These are phyloP conservation scores for Psilocybe cubensis DNA, from an alignment of 768 basidiomycete species.

Conservation along the genomic window DNA sequence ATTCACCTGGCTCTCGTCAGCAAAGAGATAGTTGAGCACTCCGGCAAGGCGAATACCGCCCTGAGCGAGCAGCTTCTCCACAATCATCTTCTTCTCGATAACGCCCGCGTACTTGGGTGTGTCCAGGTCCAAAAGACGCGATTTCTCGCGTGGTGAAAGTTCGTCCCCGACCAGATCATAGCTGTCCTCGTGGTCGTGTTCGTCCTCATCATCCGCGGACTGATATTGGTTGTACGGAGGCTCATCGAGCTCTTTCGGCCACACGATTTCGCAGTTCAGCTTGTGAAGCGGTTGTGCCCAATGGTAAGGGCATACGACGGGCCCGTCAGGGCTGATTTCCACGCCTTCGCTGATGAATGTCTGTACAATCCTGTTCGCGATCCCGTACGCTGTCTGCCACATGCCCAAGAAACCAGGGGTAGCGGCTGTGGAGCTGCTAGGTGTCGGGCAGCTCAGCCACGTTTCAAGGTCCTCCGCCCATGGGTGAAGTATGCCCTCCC, in stretches of 20 bases:
- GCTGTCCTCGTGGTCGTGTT: constrained; percentile 17
- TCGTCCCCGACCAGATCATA: constrained; percentile 13
- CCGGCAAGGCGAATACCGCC: constrained; percentile 86
- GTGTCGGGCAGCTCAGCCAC: constrained; percentile 75
- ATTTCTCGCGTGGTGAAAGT: background rate
- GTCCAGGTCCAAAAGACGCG: constrained; percentile 64
- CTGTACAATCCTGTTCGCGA: constrained; percentile 5
- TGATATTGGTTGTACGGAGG: constrained; percentile 46
- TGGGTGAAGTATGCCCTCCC: constrained; percentile 77
- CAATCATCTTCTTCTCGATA: constrained; percentile 65
- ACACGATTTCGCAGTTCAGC: constrained; percentile 83
- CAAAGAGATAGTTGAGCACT: constrained; percentile 76
- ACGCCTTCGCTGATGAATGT: constrained; percentile 18
- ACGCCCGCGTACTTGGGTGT: constrained; percentile 78
- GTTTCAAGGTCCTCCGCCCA: constrained; percentile 61
- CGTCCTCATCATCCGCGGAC: constrained; percentile 17
- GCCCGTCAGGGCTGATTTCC: constrained; percentile 30
- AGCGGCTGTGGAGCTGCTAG: background rate
- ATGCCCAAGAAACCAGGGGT: constrained; percentile 14
- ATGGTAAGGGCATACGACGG: constrained; percentile 69
- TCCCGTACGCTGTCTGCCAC: constrained; percentile 16
- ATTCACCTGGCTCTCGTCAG: constrained; percentile 7
- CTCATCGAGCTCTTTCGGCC: constrained; percentile 72
- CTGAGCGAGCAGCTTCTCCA: constrained; percentile 85
- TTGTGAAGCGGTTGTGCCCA: constrained; percentile 78